phyloP scores from a whole-genome alignment of 257 asterid species.

The Mentha longifolia region DNA sequence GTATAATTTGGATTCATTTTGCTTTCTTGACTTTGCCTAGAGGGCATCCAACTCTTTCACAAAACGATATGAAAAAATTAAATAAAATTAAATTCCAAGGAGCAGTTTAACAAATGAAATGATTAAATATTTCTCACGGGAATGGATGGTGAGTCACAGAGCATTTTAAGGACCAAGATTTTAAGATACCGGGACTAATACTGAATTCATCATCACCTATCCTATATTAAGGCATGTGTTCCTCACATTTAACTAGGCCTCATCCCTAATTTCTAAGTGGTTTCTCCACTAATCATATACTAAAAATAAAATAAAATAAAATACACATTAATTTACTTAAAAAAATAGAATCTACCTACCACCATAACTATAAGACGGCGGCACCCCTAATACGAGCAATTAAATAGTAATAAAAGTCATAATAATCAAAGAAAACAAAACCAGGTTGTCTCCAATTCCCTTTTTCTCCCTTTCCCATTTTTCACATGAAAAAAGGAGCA shows the following conservation, averaged over 20 bases:
- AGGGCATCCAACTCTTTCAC: constrained; percentile 36
- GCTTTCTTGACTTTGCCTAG: constrained; percentile 36
- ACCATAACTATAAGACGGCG: too few relatives aligned
- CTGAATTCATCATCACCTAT: constrained; percentile 10
- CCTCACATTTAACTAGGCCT: not conserved
- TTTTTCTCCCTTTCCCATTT: not conserved
- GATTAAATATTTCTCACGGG: constrained; percentile 31
- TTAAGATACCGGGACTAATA: constrained; percentile 5
- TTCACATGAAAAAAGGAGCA: constrained; percentile 10
- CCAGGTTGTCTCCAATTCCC: not conserved
- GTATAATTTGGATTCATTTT: constrained; percentile 3
- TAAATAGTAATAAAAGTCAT: too few relatives aligned
- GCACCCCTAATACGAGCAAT: too few relatives aligned
- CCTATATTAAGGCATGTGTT: constrained; percentile 34
- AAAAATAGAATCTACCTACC: too few relatives aligned
- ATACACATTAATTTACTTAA: too few relatives aligned
- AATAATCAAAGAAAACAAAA: too few relatives aligned
- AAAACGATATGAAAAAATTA: constrained; percentile 25
- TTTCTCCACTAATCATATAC: not conserved
- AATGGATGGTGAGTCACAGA: constrained; percentile 40
- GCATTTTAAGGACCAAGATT: constrained; percentile 36
- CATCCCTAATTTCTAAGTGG: not conserved
- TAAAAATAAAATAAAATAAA: too few relatives aligned
- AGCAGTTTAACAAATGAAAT: constrained; percentile 22
- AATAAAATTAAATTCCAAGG: constrained; percentile 4